Base-by-base conservation (phyloP, 805 yeast species). In the Komagataella kurtzmanii region DNA sequence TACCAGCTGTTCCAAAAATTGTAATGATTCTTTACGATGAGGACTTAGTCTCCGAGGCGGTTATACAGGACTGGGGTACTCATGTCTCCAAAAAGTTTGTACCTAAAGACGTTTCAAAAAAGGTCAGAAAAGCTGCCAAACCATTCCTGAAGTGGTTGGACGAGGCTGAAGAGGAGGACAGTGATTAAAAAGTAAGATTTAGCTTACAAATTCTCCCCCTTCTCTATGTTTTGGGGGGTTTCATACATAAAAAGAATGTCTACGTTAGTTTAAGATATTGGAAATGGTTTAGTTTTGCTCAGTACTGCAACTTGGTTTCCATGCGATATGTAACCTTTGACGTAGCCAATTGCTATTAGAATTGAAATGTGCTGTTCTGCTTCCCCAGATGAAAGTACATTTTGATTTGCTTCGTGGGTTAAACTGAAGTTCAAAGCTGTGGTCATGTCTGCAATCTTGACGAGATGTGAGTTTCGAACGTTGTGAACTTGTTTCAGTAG, bases 101-200 rank as follows among this genome's bases (percentile, higher is more conserved):
- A 54, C 86, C 95, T 55, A 93, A 91, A 73, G 95, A 88, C 48
- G 76, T 81, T 40, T 84, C 95, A 51, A 91, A 91, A 74, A 91
- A 87, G 77, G 96, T 90, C 50, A 86, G 97, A 70, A 87, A 83
- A 70, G 93, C 97, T 48, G 97, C 97, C 55, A 90, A 89, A 71
- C 96, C 98, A 30, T 93, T 93, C 71, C 73, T 93, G 57, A 81
- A 85, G 58, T 93, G 99, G 99, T 79, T 93, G 58, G 83, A 88
- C 64, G 90, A 86, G 68, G 98, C 99, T 54, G 97, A 88, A 59
- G 84, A 81, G 65, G 91, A 83, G 57, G 40, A 30, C 40, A 76
- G 77, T 57, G 86, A 80, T 58, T 44, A 3, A 21, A 30, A 21
- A 17, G 18, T 17, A 44, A 44, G n/a, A 44, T n/a, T 30, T 10